Evolutionary conservation across 192 early-diverging fungal genomes (phyloP).

Genomic region (Oehlia diaphana): DNA sequence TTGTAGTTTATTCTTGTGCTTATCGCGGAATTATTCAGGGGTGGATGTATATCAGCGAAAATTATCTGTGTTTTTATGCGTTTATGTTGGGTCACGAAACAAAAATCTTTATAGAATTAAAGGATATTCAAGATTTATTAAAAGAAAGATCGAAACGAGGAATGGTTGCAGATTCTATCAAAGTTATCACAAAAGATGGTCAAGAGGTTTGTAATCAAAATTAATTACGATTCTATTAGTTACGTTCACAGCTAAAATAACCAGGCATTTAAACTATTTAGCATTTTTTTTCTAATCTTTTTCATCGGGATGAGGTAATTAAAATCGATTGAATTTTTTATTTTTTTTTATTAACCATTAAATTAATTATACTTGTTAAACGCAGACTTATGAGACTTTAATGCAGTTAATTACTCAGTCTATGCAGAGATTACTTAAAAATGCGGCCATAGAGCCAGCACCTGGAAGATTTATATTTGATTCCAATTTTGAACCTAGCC

Average conservation of each 20-base stretch:
- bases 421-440: conserved; percentile 86
- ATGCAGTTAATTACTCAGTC: conserved; percentile 85
- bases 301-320: conserved; percentile 84
- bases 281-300: conserved; percentile 92
- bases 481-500: conserved; percentile 2
- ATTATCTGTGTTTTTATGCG: conserved; percentile 94
- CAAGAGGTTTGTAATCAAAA: conserved; percentile 58
- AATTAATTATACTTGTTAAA: neutral
- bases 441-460: conserved; percentile 70
- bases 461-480: conserved; percentile 47
- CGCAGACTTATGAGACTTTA: conserved; percentile 86
- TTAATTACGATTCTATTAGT: neutral
- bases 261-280: conserved; percentile 31
- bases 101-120: conserved; percentile 86
- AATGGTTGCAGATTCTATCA: conserved; percentile 84
- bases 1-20: conserved; percentile 84
- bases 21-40: conserved; percentile 89
- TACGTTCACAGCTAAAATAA: neutral
- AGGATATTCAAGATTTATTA: conserved; percentile 84
- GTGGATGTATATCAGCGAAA: conserved; percentile 95
- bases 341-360: conserved; percentile 1
- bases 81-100: conserved; percentile 93
- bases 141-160: conserved; percentile 92
- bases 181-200: conserved; percentile 79
- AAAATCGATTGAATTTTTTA: neutral